Conservation (phyloP, 1,139 yeast genomes). For the Eremothecium coryli region DNA sequence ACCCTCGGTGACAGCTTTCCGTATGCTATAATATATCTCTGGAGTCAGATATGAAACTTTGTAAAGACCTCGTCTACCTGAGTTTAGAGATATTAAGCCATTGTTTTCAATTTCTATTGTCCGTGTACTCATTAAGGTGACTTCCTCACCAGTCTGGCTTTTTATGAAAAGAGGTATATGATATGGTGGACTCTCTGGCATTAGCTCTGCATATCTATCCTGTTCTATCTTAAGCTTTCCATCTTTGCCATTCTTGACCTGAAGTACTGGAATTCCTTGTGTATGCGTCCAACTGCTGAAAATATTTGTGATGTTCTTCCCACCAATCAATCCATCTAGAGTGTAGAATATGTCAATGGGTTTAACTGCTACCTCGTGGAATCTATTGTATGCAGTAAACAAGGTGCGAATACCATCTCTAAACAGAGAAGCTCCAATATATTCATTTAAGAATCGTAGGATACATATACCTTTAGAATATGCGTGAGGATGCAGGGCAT, state of each 20-base stretch:
- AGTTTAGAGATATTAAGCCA: constrained; percentile 35
- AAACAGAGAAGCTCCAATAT: constrained; percentile 35
- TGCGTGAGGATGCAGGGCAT: constrained; percentile 45
- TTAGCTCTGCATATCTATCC: constrained; percentile 36
- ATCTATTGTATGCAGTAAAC: constrained; percentile 23
- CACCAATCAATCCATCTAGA: constrained; percentile 22
- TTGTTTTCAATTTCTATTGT: not conserved
- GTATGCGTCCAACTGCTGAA: constrained; percentile 51
- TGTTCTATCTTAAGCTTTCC: constrained; percentile 38
- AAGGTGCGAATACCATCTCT: constrained; percentile 37
- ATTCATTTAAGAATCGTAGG: constrained; percentile 45
- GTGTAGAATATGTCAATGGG: constrained; percentile 51
- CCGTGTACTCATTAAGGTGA: not conserved
- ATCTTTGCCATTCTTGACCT: constrained; percentile 32
- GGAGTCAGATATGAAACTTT: constrained; percentile 32
- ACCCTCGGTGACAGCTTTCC: constrained; percentile 21
- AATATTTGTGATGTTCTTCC: constrained; percentile 35
- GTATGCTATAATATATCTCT: constrained; percentile 27
- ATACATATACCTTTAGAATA: constrained; percentile 60
- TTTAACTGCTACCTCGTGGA: constrained; percentile 37
- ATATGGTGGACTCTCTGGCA: constrained; percentile 28
- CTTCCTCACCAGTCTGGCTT: not conserved
- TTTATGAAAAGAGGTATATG: constrained; percentile 37
- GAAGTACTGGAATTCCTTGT: constrained; percentile 50
- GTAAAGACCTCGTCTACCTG: constrained; percentile 41